phyloP scores from a whole-genome alignment of 2,329 filamentous ascomycete species.

The Achaetomium macrosporum region DNA sequence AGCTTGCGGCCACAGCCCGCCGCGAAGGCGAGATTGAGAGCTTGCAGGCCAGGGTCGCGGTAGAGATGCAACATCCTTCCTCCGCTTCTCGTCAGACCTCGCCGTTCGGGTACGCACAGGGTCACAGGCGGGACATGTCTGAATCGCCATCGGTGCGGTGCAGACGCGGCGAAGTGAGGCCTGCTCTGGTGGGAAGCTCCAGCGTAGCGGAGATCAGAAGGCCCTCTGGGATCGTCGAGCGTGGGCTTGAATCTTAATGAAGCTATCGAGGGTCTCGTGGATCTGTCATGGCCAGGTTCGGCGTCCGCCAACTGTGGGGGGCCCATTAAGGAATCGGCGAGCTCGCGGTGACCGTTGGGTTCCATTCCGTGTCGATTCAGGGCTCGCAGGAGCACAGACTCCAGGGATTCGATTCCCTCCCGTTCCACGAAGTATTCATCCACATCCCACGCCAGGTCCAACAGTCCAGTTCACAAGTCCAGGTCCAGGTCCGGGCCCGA shows the following conservation, averaged over 20 bases:
- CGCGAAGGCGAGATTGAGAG: too few species aligned
- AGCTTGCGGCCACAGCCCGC: too few species aligned
- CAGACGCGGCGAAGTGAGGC: background rate
- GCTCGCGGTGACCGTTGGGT: too few species aligned
- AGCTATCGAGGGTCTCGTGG: background rate
- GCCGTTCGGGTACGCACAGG: too few species aligned
- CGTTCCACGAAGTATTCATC: background rate
- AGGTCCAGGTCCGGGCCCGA: background rate
- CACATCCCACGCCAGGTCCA: background rate
- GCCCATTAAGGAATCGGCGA: too few species aligned
- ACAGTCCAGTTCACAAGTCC: background rate
- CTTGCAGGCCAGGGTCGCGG: too few species aligned
- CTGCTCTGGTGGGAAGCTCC: background rate
- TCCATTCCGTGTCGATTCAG: background rate
- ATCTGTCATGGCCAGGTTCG: too few species aligned
- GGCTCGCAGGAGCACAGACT: background rate
- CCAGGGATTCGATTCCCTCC: background rate
- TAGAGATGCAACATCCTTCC: too few species aligned
- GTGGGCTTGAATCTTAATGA: background rate
- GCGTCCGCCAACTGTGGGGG: too few species aligned
- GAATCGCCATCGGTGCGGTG: background rate
- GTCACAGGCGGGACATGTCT: background rate
- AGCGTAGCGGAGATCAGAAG: background rate
- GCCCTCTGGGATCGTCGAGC: too few species aligned
- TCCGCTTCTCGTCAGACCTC: too few species aligned